A percentile compares a stretch with the other conserved stretches of the same genome.
phyloP scores from a whole-genome alignment of 305 asterid species.

The Rubia occidens region DNA sequence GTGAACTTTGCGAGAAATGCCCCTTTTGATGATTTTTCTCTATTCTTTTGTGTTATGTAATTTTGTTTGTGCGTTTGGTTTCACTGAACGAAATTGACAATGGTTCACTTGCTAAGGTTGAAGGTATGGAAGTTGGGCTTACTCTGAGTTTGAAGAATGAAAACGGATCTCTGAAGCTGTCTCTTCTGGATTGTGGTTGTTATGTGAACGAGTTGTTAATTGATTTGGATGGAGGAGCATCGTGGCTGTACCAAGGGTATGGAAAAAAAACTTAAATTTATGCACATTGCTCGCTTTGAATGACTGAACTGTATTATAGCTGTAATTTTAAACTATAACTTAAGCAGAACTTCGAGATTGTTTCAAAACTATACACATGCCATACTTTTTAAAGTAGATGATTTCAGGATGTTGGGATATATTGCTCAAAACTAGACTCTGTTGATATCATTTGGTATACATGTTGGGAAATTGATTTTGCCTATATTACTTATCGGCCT shows the following conservation, averaged over 20 bases:
- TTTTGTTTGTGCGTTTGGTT: conserved; percentile 3
- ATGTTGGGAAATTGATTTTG: background rate
- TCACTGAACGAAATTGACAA: conserved; percentile 17
- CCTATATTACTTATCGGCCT: background rate
- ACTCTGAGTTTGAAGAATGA: conserved; percentile 42
- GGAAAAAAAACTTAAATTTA: background rate
- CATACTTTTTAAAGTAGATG: background rate
- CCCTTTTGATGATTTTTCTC: background rate
- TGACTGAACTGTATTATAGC: background rate
- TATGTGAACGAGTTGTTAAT: conserved; percentile 56
- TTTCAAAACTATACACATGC: background rate
- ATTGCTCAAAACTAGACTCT: background rate
- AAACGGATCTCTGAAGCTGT: conserved; percentile 60
- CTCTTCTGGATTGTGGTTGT: conserved; percentile 75
- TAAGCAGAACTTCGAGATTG: background rate
- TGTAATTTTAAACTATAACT: background rate
- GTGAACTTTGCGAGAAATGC: background rate
- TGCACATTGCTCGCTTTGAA: background rate
- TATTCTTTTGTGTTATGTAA: conserved; percentile 9
- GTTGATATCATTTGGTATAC: background rate
- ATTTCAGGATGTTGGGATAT: background rate
- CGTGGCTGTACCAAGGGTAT: conserved; percentile 98
- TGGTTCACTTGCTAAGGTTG: conserved; percentile 47
- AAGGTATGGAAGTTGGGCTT: conserved; percentile 68
- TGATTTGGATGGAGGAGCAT: conserved; percentile 86